phyloP scores from a whole-genome alignment of 2,329 filamentous ascomycete genomes.

The Stagonosporopsis rhizophila region DNA sequence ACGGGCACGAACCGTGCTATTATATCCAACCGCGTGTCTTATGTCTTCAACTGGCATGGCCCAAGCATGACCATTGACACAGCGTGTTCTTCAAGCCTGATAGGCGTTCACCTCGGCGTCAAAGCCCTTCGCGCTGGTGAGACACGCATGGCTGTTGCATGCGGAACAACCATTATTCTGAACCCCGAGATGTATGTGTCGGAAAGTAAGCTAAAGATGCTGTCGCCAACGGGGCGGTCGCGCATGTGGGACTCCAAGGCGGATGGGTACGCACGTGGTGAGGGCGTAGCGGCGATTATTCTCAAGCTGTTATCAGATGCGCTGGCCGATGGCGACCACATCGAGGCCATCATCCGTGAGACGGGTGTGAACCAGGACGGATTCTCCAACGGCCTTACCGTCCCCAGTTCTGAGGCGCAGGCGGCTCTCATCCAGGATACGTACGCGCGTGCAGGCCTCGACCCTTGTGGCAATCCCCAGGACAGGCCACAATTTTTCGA shows the following conservation, averaged over 20 bases:
- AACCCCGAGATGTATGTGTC: too few species aligned
- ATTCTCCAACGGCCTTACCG: neutral
- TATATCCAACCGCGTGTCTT: neutral
- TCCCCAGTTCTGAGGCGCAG: neutral
- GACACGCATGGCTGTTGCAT: too few species aligned
- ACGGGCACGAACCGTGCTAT: neutral
- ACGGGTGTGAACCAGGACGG: neutral
- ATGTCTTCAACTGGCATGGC: neutral
- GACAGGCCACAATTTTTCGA: too few species aligned
- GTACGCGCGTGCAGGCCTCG: neutral
- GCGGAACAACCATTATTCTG: too few species aligned
- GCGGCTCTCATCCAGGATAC: neutral
- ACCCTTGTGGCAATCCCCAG: too few species aligned
- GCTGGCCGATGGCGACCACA: neutral
- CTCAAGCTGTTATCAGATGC: slow-evolving; percentile 29
- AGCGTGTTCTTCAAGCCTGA: neutral
- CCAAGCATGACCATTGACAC: neutral
- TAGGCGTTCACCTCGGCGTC: too few species aligned
- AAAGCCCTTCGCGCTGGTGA: too few species aligned
- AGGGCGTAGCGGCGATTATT: slow-evolving; percentile 57
- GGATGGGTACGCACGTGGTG: slow-evolving; percentile 69
- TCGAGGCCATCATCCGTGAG: neutral
- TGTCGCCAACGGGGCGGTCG: too few species aligned
- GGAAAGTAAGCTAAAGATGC: neutral
- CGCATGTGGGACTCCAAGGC: too few species aligned